Percentiles rank a stretch among this genome's conserved stretches.
Conservation (phyloP, 164 flowering plant genomes). For the Pachysandra terminalis region DNA sequence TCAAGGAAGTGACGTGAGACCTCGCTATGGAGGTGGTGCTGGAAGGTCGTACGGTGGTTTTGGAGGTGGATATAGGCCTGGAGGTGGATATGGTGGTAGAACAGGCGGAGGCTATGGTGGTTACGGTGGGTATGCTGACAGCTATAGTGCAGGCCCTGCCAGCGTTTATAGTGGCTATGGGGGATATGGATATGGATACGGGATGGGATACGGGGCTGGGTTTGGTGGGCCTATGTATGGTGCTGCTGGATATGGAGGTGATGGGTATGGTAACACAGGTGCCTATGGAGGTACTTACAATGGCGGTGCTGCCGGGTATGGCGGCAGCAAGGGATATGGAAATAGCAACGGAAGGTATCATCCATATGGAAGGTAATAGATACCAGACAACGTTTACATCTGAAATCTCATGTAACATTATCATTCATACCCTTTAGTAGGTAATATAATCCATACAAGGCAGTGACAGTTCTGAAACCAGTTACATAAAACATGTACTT, state of each 20-base stretch:
- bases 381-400: too few species aligned
- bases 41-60: conserved; percentile 28
- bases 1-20: conserved; percentile 15
- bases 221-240: conserved; percentile 49
- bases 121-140: conserved; percentile 6
- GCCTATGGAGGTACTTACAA: conserved; percentile 29
- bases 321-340: conserved; percentile 30
- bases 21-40: conserved; percentile 25
- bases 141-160: background rate
- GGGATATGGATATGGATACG: conserved; percentile 33
- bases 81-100: conserved; percentile 26
- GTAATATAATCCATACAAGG: too few species aligned
- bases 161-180: conserved; percentile 25
- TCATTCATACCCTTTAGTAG: too few species aligned
- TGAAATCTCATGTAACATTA: too few species aligned
- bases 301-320: conserved; percentile 19
- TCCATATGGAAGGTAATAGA: conserved; percentile 33
- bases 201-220: conserved; percentile 33
- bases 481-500: too few species aligned
- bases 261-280: conserved; percentile 27
- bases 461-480: too few species aligned
- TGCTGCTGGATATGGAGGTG: conserved; percentile 32
- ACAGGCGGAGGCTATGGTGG: conserved; percentile 8
- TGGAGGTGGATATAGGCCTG: conserved; percentile 21
- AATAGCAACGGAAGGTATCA: conserved; percentile 38